Base-by-base conservation (phyloP, 148 eudicot genomes). In the Selenicereus undatus region DNA sequence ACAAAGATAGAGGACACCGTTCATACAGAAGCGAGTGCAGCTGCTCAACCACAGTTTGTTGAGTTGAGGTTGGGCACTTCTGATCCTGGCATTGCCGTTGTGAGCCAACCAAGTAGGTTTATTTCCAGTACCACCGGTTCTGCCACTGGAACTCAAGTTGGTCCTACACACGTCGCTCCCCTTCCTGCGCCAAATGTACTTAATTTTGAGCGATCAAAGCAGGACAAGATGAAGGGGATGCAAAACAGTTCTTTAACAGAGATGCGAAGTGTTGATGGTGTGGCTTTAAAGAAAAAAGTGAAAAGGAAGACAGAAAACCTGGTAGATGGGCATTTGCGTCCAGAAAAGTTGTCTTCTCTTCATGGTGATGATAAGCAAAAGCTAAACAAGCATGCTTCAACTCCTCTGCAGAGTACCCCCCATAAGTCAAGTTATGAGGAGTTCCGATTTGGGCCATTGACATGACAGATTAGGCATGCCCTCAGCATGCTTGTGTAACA, bases 281-380 rank as follows among this genome's bases (percentile, higher is more conserved):
- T 56, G 42, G 32, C 82, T 73, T 79, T 81, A 10, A 95, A 91
- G 88, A 93, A 93, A 81, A 96, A 91, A 81, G 87, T 87, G 29
- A 93, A 93, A 83, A 91, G 88, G 90, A 91, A 87, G 89, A 88
- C 88, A 74, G 93, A 92, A 72, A 32, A 72, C 18, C 86, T 83
- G 29, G 35, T 32, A 43, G 93, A 88, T 68, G 66, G 79, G 80
- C 88, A 81, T 36, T 30, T 78, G 39, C 90, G 75, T 45, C 78
- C 87, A 4, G 93, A 91, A 76, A 90, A 89, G 81, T 48, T 72
- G 60, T 73, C 75, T 81, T 83, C 86, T 27, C 84, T 81, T 42
- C 87, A 65, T 18, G 85, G 83, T 4, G 92, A 89, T 66, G 92
- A 91, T 65, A 82, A 84, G 72, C 84, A 83, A 74, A 91, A 89